Evolutionary conservation across 139 green algal genomes (phyloP), one percentile per base, ranked within the genome.

Genomic region (Chlamydomonas urium): DNA sequence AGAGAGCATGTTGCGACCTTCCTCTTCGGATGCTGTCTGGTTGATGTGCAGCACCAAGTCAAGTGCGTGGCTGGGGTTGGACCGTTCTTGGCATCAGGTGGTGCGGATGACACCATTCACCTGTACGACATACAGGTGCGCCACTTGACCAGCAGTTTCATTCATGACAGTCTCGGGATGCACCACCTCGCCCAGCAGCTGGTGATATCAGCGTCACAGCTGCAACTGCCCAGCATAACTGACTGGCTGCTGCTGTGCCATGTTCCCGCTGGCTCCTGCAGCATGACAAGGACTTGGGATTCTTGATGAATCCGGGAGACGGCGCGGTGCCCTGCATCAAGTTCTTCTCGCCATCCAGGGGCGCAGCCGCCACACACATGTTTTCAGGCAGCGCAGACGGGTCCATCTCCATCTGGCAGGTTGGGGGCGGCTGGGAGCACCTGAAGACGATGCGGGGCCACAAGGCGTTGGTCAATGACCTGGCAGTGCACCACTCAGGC

Each of bases 261-360:
- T 63, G 28, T 63, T 31, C 10, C 56, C 19, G 56, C 14, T 63
- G 10, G 17, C 17, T 26, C 36, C 4, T 36, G 37, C 69, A 87
- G 79, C 45, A 67, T 32, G 74, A 83, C 72, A 80, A 79, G 6
- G 90, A 96, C 67, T 69, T 93, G 47, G 89, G 91, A 6, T 92
- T 90, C 62, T 69, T 95, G n/a, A 88, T 95, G 82, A 93, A 89
- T 77, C 90, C 91, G 14, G 88, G 82, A 0, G 84, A 93, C 32
- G 91, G 91, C 10, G 84, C 88, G 1, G 85, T 96, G 42, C 88
- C 87, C 19, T 88, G 87, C 53, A 57, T 93, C 24, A 71, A 76
- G 26, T 86, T 94, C 63, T 90, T 85, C 80, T 74, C 70, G 36
- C 62, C 42, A 2, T 62, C 62, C 28, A 33, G 31, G 2, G 60